These are phyloP conservation scores for Isabelozyma rhagii DNA, from an alignment of 805 yeast genomes.

Conservation along the genomic window DNA sequence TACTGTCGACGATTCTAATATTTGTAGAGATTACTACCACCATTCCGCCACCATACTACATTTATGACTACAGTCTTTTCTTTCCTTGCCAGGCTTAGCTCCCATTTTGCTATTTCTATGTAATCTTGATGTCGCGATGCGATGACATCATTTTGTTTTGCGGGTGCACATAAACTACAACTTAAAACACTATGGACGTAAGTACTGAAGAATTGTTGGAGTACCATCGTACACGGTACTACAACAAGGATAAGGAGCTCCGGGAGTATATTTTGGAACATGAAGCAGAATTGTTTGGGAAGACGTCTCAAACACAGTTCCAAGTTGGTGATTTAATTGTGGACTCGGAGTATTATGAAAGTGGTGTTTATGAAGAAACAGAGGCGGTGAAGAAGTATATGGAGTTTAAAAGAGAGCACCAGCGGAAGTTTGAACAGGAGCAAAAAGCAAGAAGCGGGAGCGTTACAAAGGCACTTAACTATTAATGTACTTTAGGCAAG, in stretches of 20 bases:
- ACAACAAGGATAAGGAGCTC: not conserved
- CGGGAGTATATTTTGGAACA: slow-evolving; percentile 1
- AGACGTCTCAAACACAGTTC: slow-evolving; percentile 1
- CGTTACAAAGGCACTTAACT: slow-evolving; percentile 5
- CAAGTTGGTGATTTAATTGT: slow-evolving; percentile 12
- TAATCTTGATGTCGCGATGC: not conserved
- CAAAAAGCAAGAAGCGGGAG: slow-evolving; percentile 19
- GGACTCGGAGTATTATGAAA: slow-evolving; percentile 16
- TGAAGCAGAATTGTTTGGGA: slow-evolving; percentile 1
- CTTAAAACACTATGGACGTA: not conserved
- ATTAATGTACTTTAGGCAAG: not conserved
- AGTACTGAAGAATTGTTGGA: slow-evolving; percentile 11
- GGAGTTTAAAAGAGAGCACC: slow-evolving; percentile 16
- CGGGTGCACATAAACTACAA: not conserved
- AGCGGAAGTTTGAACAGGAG: slow-evolving; percentile 13
- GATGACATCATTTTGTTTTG: not conserved
- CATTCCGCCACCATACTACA: too few relatives aligned
- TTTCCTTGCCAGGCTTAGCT: too few relatives aligned
- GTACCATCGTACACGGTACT: slow-evolving; percentile 11
- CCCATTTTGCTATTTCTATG: not conserved
- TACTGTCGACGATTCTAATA: too few relatives aligned
- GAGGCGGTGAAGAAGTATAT: slow-evolving; percentile 12
- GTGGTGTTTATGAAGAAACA: slow-evolving; percentile 6
- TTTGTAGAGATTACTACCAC: too few relatives aligned
- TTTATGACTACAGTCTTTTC: too few relatives aligned